Conservation (phyloP, 73 alveolate species). For the Loxodes magnus region DNA sequence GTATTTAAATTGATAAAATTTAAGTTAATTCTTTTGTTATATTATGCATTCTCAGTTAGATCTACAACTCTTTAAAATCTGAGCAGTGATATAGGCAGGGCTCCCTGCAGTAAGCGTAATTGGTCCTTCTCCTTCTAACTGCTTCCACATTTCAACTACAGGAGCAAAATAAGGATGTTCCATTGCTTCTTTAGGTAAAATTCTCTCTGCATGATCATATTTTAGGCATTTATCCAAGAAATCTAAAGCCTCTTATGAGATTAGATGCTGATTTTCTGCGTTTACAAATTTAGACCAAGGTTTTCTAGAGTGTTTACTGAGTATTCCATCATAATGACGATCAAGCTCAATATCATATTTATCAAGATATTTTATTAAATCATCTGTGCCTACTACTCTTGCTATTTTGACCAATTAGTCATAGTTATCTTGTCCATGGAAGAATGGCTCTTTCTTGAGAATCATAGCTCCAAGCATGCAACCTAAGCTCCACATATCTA, state of each 20-base stretch:
- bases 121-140: too few relatives aligned
- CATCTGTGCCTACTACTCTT: constrained; percentile 86
- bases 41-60: too few relatives aligned
- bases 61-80: too few relatives aligned
- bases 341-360: constrained; percentile 43
- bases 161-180: constrained; percentile 89
- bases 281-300: constrained; percentile 7
- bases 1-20: too few relatives aligned
- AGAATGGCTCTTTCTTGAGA: constrained; percentile 91
- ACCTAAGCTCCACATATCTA: constrained; percentile 88
- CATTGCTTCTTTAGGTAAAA: constrained; percentile 92
- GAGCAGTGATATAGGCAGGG: too few relatives aligned
- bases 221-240: background rate
- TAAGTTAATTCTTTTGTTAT: too few relatives aligned
- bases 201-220: constrained; percentile 53
- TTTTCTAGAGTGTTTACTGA: constrained; percentile 18
- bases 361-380: constrained; percentile 25
- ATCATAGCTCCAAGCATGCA: constrained; percentile 91
- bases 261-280: background rate
- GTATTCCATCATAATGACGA: constrained; percentile 31
- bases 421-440: constrained; percentile 92
- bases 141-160: constrained; percentile 19
- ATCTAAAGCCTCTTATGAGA: background rate
- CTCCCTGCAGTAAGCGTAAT: too few relatives aligned
- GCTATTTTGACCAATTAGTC: constrained; percentile 92